Evolutionary conservation across 148 eudicot species (phyloP).

Genomic region (Linanthus parryae): DNA sequence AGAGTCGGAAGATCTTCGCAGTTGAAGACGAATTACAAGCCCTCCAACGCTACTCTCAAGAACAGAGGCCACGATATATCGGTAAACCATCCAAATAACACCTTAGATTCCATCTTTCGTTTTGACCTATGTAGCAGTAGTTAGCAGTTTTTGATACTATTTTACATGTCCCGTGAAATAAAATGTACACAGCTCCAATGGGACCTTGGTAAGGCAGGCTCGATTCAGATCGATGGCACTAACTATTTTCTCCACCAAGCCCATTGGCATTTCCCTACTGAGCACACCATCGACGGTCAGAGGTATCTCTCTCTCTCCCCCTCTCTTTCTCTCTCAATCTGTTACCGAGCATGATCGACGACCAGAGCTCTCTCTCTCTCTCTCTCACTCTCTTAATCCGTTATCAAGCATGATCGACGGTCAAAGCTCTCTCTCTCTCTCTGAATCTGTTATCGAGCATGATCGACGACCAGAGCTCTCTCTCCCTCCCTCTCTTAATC

Average conservation of each 20-base stretch:
- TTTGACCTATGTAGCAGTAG: neutral
- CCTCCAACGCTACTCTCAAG: constrained; percentile 30
- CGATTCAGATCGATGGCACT: constrained; percentile 14
- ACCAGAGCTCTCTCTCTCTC: neutral
- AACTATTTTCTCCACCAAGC: constrained; percentile 13
- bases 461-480: too few species aligned
- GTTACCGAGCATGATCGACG: neutral
- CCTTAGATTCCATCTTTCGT: neutral
- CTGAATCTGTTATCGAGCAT: too few species aligned
- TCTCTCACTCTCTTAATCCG: neutral
- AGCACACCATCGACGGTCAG: constrained; percentile 23
- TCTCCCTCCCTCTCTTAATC: too few species aligned
- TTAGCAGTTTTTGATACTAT: neutral
- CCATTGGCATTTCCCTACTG: constrained; percentile 31
- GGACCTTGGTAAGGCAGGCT: constrained; percentile 9
- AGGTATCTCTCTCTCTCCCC: constrained; percentile 10
- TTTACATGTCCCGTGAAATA: neutral
- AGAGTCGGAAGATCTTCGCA: constrained; percentile 21
- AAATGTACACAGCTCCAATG: constrained; percentile 12
- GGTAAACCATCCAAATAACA: constrained; percentile 17
- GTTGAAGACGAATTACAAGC: constrained; percentile 19
- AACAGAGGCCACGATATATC: constrained; percentile 41
- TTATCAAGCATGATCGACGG: too few species aligned
- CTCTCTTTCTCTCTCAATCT: neutral
- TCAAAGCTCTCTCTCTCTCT: too few species aligned